phyloP scores from a whole-genome alignment of 805 yeast species.

The Yarrowia osloensis region DNA sequence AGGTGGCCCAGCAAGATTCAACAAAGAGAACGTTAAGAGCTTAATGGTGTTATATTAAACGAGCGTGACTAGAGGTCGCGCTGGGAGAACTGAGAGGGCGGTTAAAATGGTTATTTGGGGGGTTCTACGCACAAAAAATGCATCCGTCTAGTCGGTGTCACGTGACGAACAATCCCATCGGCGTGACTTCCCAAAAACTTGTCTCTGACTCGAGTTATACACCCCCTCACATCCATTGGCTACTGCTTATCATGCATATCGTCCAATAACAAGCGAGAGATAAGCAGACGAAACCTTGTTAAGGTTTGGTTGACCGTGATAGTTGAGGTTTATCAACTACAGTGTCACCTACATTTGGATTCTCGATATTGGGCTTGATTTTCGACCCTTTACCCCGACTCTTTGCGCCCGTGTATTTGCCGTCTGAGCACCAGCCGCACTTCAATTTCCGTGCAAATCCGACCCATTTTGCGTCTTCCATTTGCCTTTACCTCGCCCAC shows the following conservation, averaged over 20 bases:
- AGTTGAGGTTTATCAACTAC: slow-evolving; percentile 14
- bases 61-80: slow-evolving; percentile 22
- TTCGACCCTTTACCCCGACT: no score
- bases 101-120: neutral
- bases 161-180: neutral
- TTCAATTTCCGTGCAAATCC: neutral
- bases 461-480: neutral
- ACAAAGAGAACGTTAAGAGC: neutral
- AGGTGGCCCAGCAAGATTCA: neutral
- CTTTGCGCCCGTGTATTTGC: neutral
- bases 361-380: neutral
- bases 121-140: no score
- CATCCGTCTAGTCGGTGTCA: neutral
- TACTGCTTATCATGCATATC: slow-evolving; percentile 31
- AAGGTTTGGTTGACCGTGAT: slow-evolving; percentile 15
- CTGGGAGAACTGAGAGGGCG: neutral
- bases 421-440: neutral
- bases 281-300: slow-evolving; percentile 1
- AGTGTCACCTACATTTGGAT: slow-evolving; percentile 1
- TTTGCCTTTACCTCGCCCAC: no score
- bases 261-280: slow-evolving; percentile 26
- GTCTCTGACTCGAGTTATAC: neutral
- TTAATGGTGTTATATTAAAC: slow-evolving; percentile 7
- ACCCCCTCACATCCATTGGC: slow-evolving; percentile 6
- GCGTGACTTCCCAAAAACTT: no score